Evolutionary conservation across 306 rosid genomes (phyloP).

Genomic region (Gillenia trifoliata): DNA sequence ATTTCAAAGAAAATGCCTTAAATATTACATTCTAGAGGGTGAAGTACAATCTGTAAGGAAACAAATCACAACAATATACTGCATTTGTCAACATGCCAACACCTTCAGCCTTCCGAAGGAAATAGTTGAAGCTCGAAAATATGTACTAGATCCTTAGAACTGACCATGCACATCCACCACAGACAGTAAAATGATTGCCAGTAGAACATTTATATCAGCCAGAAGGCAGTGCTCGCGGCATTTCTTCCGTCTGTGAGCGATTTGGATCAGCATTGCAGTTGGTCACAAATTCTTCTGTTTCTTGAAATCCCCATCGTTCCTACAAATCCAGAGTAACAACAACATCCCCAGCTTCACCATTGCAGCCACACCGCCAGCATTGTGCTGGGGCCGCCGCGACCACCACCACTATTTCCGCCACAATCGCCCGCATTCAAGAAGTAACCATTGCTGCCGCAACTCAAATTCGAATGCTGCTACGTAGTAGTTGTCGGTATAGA

Average conservation of each 20-base stretch:
- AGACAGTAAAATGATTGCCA: conserved; percentile 84
- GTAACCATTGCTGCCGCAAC: too few relatives aligned
- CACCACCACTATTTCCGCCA: too few relatives aligned
- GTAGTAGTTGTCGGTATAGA: too few relatives aligned
- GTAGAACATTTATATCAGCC: conserved; percentile 64
- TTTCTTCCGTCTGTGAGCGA: conserved; percentile 74
- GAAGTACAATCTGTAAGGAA: neutral
- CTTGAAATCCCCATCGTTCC: conserved; percentile 95
- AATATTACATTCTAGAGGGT: neutral
- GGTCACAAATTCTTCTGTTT: conserved; percentile 77
- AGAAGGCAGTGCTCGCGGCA: conserved; percentile 79
- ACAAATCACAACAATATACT: conserved; percentile 13
- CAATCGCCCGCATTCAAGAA: too few relatives aligned
- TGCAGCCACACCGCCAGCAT: too few relatives aligned
- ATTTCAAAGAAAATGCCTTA: neutral
- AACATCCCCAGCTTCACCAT: too few relatives aligned
- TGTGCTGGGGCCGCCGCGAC: too few relatives aligned
- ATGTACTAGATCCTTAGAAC: conserved; percentile 87
- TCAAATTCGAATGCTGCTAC: too few relatives aligned
- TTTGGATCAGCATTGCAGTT: conserved; percentile 89
- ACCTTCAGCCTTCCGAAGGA: conserved; percentile 12
- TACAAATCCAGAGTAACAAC: conserved; percentile 83
- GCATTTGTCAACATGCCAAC: neutral
- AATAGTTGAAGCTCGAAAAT: conserved; percentile 79
- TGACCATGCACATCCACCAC: conserved; percentile 99